These are phyloP conservation scores for Blastocystis sp. DNA, from an alignment of 352 stramenopile species.

Conservation along the genomic window DNA sequence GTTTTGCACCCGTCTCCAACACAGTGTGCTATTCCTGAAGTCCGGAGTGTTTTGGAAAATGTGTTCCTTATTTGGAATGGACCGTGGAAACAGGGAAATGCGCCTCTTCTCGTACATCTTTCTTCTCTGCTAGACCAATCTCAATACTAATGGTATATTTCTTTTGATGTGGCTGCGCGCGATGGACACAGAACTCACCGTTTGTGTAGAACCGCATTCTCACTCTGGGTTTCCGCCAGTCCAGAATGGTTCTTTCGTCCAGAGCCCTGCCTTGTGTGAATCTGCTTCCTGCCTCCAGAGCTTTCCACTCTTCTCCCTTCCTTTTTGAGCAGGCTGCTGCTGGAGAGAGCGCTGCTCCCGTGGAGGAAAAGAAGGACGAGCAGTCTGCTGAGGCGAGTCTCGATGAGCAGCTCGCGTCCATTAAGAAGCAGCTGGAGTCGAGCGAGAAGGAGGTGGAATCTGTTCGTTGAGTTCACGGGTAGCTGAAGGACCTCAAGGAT, in stretches of 20 bases:
- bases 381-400: constrained; percentile 13
- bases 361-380: background rate
- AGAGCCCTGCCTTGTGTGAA: background rate
- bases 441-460: constrained; percentile 30
- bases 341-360: background rate
- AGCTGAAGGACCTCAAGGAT: constrained; percentile 59
- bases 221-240: constrained; percentile 10
- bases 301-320: constrained; percentile 23
- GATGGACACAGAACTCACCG: background rate
- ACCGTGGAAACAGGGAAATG: constrained; percentile 16
- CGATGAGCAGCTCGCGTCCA: constrained; percentile 35
- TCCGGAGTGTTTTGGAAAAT: background rate
- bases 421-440: constrained; percentile 48
- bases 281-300: background rate
- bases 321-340: constrained; percentile 43
- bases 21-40: background rate
- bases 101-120: background rate
- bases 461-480: background rate
- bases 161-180: background rate
- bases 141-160: constrained; percentile 4
- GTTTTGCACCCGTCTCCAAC: background rate
- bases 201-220: constrained; percentile 42
- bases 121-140: background rate
- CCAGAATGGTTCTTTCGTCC: background rate
- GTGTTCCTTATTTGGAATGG: background rate